Evolutionary conservation across 148 eudicot genomes (phyloP).

Genomic region (Rhododendron simsii): DNA sequence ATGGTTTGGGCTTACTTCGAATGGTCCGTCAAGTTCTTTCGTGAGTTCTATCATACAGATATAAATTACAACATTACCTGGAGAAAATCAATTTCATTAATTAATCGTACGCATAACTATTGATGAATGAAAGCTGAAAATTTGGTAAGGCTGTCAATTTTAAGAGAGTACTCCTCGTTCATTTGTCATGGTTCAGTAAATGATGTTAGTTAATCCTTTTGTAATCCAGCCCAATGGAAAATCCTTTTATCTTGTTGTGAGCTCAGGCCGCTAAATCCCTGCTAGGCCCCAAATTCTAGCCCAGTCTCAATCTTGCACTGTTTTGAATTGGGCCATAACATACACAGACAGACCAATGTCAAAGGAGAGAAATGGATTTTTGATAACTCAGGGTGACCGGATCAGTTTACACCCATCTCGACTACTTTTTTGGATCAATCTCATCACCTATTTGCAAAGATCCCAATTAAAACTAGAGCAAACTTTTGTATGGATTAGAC

Average conservation of each 20-base stretch:
- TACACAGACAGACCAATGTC: neutral
- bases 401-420: too few relatives aligned
- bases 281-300: neutral
- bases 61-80: neutral
- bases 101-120: too few relatives aligned
- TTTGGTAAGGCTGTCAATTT: neutral
- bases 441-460: too few relatives aligned
- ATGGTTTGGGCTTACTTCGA: neutral
- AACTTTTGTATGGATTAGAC: too few relatives aligned
- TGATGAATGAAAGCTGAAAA: neutral
- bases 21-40: too few relatives aligned
- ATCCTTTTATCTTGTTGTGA: neutral
- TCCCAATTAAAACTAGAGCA: too few relatives aligned
- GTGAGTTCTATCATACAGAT: neutral
- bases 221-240: too few relatives aligned
- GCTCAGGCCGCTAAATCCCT: neutral
- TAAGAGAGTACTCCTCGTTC: neutral
- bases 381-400: too few relatives aligned
- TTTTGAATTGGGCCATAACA: constrained; percentile 9
- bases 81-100: neutral
- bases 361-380: neutral
- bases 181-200: too few relatives aligned
- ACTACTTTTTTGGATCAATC: too few relatives aligned
- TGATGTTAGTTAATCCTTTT: too few relatives aligned
- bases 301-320: neutral